These are phyloP conservation scores for Lentinula guzmanii DNA, from an alignment of 768 basidiomycete genomes.

Conservation along the genomic window DNA sequence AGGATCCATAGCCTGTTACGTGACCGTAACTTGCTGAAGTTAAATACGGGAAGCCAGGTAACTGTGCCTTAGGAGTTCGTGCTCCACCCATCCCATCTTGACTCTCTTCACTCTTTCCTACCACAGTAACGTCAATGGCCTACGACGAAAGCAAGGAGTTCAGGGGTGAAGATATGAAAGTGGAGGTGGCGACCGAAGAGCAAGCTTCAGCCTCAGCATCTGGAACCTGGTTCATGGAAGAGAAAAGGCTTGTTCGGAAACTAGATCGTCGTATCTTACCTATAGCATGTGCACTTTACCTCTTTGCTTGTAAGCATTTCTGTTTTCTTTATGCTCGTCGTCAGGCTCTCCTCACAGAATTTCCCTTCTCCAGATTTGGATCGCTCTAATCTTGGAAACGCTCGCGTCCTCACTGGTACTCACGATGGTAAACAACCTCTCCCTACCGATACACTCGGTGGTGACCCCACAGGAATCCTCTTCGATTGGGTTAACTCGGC, in stretches of 20 bases:
- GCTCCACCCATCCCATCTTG: background rate
- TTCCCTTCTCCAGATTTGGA: slow-evolving; percentile 47
- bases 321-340: background rate
- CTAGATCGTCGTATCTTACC: slow-evolving; percentile 65
- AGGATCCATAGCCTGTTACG: background rate
- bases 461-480: slow-evolving; percentile 61
- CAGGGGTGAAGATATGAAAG: slow-evolving; percentile 2
- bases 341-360: background rate
- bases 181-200: background rate
- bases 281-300: slow-evolving; percentile 65
- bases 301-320: slow-evolving; percentile 61
- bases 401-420: slow-evolving; percentile 35
- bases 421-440: slow-evolving; percentile 41
- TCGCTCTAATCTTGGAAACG: slow-evolving; percentile 76
- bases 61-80: background rate
- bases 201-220: background rate
- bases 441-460: slow-evolving; percentile 55
- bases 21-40: background rate
- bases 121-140: background rate
- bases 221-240: slow-evolving; percentile 23
- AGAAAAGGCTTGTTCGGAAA: slow-evolving; percentile 53
- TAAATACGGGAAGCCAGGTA: slow-evolving; percentile 1
- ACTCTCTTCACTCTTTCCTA: background rate
- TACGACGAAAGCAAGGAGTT: background rate
- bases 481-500: slow-evolving; percentile 76